Evolutionary conservation across 2,329 filamentous ascomycete species (phyloP), one percentile per base, ranked within the genome.

Genomic region (Xylaria sp.): DNA sequence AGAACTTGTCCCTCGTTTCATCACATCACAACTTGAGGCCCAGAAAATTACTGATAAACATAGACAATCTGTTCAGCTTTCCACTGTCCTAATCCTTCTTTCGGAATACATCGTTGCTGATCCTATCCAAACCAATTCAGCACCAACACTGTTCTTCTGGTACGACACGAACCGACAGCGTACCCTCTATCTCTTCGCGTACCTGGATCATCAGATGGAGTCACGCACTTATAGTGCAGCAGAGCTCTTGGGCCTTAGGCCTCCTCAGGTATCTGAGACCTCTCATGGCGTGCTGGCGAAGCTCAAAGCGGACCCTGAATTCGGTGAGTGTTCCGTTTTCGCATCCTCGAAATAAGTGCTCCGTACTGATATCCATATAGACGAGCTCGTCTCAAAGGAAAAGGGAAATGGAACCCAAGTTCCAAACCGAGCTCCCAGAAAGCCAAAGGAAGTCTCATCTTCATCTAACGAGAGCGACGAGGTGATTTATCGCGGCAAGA

Each of bases 221-320:
- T 78, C 80, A 13, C 80, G 78, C 52, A 81, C 74, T 12, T 87
- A 87, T 72, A 81, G 80, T 9, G 76, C 82, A 60, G 75, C 77
- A 44, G 83, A 87, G 75, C 79, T 87, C n/a, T 76, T 86, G 54
- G 79, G 76, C 66, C 77, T 86, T 48, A 79, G 80, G 44, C 76
- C 57, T 25, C 63, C 71, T 37, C 51, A 63, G 12, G 15, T 34
- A 5, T 55, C 65, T 1, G 52, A 71, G 10, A 48, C 66, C 48
- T 63, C 67, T 15, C 51, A 64, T 10, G n/a, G 34, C 4, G 37
- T 73, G 18, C 34, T 75, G 5, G 63, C 69, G 12, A 75, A 65
- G 31, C 69, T 78, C 41, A 72, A 75, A 44, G 31, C 72, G 15
- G 81, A 85, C 65, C 68, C 75, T 3, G 83, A 83, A 31, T 74